A percentile compares a stretch with the other conserved stretches of the same genome.
phyloP scores from a whole-genome alignment of 225 moss, liverwort and hornwort genomes.

The Physcomitrium patens region DNA sequence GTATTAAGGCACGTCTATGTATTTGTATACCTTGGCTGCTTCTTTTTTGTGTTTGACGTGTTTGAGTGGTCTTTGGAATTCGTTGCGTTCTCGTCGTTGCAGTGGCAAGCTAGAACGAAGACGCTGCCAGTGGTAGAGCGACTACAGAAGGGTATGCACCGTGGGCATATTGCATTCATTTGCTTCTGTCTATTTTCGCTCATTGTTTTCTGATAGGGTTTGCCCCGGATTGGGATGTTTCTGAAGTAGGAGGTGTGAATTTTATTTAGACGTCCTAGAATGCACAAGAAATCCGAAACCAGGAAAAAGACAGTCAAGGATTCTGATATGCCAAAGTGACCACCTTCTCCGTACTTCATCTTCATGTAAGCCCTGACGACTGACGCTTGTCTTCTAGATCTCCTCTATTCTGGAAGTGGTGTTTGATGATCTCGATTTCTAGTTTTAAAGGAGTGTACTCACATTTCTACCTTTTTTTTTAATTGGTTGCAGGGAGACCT shows the following conservation, averaged over 20 bases:
- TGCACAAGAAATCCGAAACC: constrained; percentile 44
- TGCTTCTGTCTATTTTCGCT: not conserved
- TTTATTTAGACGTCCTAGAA: constrained; percentile 32
- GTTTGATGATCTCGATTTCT: constrained; percentile 16
- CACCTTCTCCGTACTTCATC: constrained; percentile 58
- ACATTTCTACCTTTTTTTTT: not conserved
- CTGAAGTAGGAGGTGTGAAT: not conserved
- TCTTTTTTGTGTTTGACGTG: too few species aligned
- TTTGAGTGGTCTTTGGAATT: too few species aligned
- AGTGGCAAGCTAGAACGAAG: too few species aligned
- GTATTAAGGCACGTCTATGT: too few species aligned
- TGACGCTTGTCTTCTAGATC: not conserved
- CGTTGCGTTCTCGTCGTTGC: too few species aligned
- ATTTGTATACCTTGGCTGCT: too few species aligned
- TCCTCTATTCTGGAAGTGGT: not conserved
- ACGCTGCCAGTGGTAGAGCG: constrained; percentile 33
- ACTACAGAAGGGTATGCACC: constrained; percentile 39
- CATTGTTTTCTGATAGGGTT: not conserved
- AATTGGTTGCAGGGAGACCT: constrained; percentile 52
- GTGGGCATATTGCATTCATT: not conserved
- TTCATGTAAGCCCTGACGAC: constrained; percentile 43
- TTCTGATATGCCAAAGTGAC: constrained; percentile 59
- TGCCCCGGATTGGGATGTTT: not conserved
- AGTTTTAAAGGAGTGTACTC: constrained; percentile 7
- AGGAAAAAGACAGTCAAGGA: constrained; percentile 51